These are phyloP conservation scores for Backusella psychrophila DNA, from an alignment of 192 early-diverging fungal species.

Conservation along the genomic window DNA sequence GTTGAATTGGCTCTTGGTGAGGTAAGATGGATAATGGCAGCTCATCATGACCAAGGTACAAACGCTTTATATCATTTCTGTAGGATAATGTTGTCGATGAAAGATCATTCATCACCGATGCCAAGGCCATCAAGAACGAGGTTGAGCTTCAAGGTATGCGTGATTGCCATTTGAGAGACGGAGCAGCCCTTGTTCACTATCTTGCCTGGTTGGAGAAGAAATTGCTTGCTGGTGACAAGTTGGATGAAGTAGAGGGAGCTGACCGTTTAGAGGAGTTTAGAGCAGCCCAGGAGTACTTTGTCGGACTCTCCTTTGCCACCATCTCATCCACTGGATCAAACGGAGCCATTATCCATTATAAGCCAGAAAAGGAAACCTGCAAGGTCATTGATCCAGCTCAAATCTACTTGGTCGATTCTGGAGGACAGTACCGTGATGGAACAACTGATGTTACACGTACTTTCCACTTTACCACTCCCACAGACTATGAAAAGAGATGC, in stretches of 20 bases:
- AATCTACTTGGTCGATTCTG: slow-evolving; percentile 95
- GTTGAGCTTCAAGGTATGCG: slow-evolving; percentile 91
- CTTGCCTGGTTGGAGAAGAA: slow-evolving; percentile 96
- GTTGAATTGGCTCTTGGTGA: slow-evolving; percentile 73
- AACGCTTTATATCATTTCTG: neutral
- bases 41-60: too few species aligned
- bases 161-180: slow-evolving; percentile 87
- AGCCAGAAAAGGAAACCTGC: slow-evolving; percentile 79
- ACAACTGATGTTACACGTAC: slow-evolving; percentile 99
- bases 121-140: slow-evolving; percentile 94
- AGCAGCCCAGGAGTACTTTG: slow-evolving; percentile 70
- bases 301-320: slow-evolving; percentile 94
- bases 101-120: slow-evolving; percentile 69
- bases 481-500: slow-evolving; percentile 82
- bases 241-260: slow-evolving; percentile 88
- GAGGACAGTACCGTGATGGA: slow-evolving; percentile 94
- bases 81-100: slow-evolving; percentile 51
- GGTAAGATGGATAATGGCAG: slow-evolving; percentile 2
- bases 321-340: slow-evolving; percentile 97
- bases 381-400: slow-evolving; percentile 68
- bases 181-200: slow-evolving; percentile 79
- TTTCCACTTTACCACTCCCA: slow-evolving; percentile 83
- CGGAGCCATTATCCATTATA: slow-evolving; percentile 98
- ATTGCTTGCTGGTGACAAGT: slow-evolving; percentile 61
- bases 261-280: slow-evolving; percentile 81